phyloP scores from a whole-genome alignment of 192 early-diverging fungal genomes.

The Coemansia pectinata region DNA sequence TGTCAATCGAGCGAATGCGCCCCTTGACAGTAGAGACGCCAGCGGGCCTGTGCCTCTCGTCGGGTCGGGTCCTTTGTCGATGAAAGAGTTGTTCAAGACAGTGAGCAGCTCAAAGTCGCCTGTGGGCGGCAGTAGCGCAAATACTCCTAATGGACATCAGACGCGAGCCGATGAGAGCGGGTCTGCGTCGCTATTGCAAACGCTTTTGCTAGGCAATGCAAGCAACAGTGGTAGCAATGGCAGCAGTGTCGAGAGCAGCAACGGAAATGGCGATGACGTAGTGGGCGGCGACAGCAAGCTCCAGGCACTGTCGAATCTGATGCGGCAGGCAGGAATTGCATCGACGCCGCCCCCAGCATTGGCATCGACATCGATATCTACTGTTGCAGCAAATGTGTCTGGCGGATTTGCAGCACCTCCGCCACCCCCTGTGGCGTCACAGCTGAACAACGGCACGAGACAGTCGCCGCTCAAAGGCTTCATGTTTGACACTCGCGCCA shows the following conservation, averaged over 20 bases:
- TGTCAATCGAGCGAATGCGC: slow-evolving; percentile 19
- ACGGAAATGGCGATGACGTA: not conserved
- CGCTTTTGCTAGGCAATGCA: slow-evolving; percentile 38
- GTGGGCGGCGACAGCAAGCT: slow-evolving; percentile 24
- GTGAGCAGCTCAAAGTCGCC: slow-evolving; percentile 31
- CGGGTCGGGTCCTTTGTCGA: slow-evolving; percentile 28
- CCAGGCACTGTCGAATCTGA: slow-evolving; percentile 52
- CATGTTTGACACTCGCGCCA: slow-evolving; percentile 31
- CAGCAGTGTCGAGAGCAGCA: not conserved
- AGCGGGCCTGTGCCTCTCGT: not conserved
- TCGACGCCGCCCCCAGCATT: slow-evolving; percentile 18
- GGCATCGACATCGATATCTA: not conserved
- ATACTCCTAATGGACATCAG: not conserved
- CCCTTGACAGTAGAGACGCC: not conserved
- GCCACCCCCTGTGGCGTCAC: not conserved
- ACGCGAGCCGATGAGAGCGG: slow-evolving; percentile 12
- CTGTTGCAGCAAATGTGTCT: not conserved
- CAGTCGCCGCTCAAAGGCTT: slow-evolving; percentile 19
- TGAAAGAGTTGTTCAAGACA: slow-evolving; percentile 43
- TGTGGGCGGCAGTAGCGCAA: slow-evolving; percentile 1
- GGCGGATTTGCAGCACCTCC: not conserved
- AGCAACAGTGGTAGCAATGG: slow-evolving; percentile 6
- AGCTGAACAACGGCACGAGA: slow-evolving; percentile 1
- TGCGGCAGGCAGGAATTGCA: slow-evolving; percentile 42
- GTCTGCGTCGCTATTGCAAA: slow-evolving; percentile 52